A percentile compares a stretch with the other conserved stretches of the same genome.
phyloP scores from a whole-genome alignment of 257 asterid species.

The Solanum lignicaule region DNA sequence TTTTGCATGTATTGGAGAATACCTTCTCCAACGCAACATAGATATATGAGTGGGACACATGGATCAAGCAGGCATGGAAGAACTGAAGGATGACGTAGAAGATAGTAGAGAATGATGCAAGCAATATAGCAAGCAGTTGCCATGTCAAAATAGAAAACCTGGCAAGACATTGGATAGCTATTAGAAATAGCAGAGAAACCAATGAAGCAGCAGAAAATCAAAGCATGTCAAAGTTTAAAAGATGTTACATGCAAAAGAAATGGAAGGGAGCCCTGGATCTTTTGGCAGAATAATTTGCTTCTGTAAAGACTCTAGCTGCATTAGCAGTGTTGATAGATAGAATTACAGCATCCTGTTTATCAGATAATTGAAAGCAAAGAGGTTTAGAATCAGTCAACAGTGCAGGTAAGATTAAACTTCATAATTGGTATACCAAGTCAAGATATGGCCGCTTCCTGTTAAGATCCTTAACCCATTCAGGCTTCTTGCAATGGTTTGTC shows the following conservation, averaged over 20 bases:
- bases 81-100: slow-evolving; percentile 56
- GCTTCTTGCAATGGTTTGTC: slow-evolving; percentile 44
- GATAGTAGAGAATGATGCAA: slow-evolving; percentile 60
- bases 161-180: slow-evolving; percentile 22
- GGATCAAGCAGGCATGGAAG: slow-evolving; percentile 28
- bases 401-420: slow-evolving; percentile 9
- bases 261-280: slow-evolving; percentile 15
- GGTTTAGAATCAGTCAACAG: neutral
- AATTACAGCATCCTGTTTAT: slow-evolving; percentile 53
- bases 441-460: slow-evolving; percentile 28
- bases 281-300: slow-evolving; percentile 21
- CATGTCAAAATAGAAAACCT: slow-evolving; percentile 52
- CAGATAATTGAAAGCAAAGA: slow-evolving; percentile 1
- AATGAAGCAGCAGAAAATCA: neutral
- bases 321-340: slow-evolving; percentile 69
- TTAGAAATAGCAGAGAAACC: slow-evolving; percentile 6
- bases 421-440: slow-evolving; percentile 54
- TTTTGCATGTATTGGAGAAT: slow-evolving; percentile 48
- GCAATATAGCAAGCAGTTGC: slow-evolving; percentile 43
- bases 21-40: slow-evolving; percentile 22
- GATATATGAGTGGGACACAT: slow-evolving; percentile 26
- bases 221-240: slow-evolving; percentile 1
- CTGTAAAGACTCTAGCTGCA: slow-evolving; percentile 47
- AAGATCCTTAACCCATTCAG: slow-evolving; percentile 74
- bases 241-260: slow-evolving; percentile 40